A percentile compares a stretch with the other conserved stretches of the same genome.
These are phyloP conservation scores for Hypoxylon sp. DNA, from an alignment of 2,329 filamentous ascomycete genomes.

Conservation along the genomic window DNA sequence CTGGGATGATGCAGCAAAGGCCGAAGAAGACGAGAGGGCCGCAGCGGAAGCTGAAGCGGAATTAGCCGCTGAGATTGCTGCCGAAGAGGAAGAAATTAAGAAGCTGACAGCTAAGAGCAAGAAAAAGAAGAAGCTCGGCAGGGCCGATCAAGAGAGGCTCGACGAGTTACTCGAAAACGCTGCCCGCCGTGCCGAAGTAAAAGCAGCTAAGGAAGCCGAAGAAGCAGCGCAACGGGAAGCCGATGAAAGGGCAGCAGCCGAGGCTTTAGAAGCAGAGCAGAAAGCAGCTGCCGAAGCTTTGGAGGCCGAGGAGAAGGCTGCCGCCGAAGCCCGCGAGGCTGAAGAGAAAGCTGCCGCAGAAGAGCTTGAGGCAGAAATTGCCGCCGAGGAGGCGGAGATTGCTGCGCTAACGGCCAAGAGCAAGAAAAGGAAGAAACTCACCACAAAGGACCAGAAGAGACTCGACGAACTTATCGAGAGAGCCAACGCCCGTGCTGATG, in stretches of 20 bases:
- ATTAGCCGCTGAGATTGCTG: slow-evolving; percentile 56
- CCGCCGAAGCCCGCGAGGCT: slow-evolving; percentile 34
- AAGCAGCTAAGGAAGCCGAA: slow-evolving; percentile 56
- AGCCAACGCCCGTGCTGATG: slow-evolving; percentile 40
- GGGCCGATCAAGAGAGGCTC: slow-evolving; percentile 53
- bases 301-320: slow-evolving; percentile 34
- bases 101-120: slow-evolving; percentile 52
- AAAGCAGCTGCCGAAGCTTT: slow-evolving; percentile 52
- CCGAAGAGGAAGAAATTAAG: slow-evolving; percentile 59
- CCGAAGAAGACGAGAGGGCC: slow-evolving; percentile 58
- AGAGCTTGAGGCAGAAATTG: slow-evolving; percentile 45
- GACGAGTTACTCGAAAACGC: slow-evolving; percentile 56
- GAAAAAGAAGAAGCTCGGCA: slow-evolving; percentile 51
- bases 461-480: slow-evolving; percentile 46
- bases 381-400: slow-evolving; percentile 50
- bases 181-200: slow-evolving; percentile 53
- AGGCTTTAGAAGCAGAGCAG: slow-evolving; percentile 46
- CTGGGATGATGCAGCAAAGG: slow-evolving; percentile 48
- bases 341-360: slow-evolving; percentile 37
- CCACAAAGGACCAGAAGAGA: slow-evolving; percentile 55
- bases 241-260: slow-evolving; percentile 38
- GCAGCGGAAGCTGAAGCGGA: slow-evolving; percentile 48
- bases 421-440: slow-evolving; percentile 57
- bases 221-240: slow-evolving; percentile 53
- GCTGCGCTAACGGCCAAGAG: slow-evolving; percentile 52